Evolutionary conservation across 1,284 basidiomycete genomes (phyloP), one percentile per base, ranked within the genome.

Genomic region (Thelephora terrestris): DNA sequence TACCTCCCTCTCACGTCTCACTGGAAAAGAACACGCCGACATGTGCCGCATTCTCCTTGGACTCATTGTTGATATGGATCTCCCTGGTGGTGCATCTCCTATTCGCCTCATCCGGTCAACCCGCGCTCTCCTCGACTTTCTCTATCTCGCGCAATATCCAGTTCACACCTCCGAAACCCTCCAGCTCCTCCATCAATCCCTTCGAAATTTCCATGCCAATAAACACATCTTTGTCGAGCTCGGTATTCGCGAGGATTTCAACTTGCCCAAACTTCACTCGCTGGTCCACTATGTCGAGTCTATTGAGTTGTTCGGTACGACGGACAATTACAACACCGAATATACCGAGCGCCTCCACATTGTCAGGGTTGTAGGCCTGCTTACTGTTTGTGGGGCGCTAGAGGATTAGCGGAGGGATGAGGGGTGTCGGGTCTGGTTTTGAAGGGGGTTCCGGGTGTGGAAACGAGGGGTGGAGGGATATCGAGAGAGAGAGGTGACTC

Each of bases 191-290:
- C 48, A 58, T 2, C 48, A 54, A 3, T 55, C 58, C 0, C 52
- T 64, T 2, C 7, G 23, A 1, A 24, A 29, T 2, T 68, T 66
- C 40, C 65, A 69, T 45, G 49, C 45, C 0, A 55, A 64, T 50
- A 65, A 65, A 34, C 32, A 42, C 1, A 50, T 59, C 5, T 55
- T 67, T 36, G 29, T 60, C 0, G 51, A 60, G 5, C 52, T 61
- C 5, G 61, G 61, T 2, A 54, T 60, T 27, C 53, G 58, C 1
- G 35, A 47, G 0, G 12, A 55, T n/a, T 59, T 60, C 47, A 53
- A 57, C 27, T 14, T 66, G 3, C 59, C 60, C 1, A 66, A 66
- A 45, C 20, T 64, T 4, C 63, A 66, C 39, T 53, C 53, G 4
- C 49, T 59, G 1, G 17, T 43, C 0, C 60, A 60, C 47, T 62